Base-by-base conservation (phyloP, 1,139 yeast genomes). In the Lodderomyces jiufengensis region DNA sequence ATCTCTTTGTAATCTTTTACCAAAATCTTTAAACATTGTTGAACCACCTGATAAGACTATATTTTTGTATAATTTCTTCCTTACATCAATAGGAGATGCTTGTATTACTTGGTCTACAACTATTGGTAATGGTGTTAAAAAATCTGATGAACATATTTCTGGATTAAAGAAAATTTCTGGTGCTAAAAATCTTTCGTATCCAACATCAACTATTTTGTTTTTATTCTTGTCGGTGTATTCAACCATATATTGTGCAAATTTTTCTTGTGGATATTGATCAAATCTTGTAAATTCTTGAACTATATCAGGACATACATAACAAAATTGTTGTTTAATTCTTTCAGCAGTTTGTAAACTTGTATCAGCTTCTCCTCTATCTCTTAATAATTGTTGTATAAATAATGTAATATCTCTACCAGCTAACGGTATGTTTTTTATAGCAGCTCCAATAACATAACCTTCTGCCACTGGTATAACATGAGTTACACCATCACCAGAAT, bases 391-490 rank as follows among this genome's bases (percentile, higher is more conserved):
- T 66, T 92, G 99, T 49, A 92, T 90, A 59, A 94, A 92, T 49
- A 80, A 74, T 5, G 98, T 92, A 54, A 92, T 90, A 59, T 94
- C 98, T 63, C 98, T 80, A 51, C 99, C 99, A 1, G 99, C 99
- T 61, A 92, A 83, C 38, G 99, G 99, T 43, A 92, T 88, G 59
- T 92, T 90, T 57, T 94, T 92, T 58, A 92, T 92, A 31, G 97
- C 96, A 10, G 95, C 81, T 7, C 97, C 98, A 59, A 92, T 92
- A 28, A 94, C 98, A 56, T 92, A 92, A 38, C 99, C 99, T 65
- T 92, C 99, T 15, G 98, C 99, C 27, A 92, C 99, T 9, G 99
- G 98, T 43, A 94, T 92, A 36, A 92, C 98, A 61, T 92, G 99
- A 8, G 99, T 92, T 3, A 92, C 96, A 68, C 96, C 96, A 55